Evolutionary conservation across 345 rosid species (phyloP), one percentile per base, ranked within the genome.

Genomic region (Corymbia maculata): DNA sequence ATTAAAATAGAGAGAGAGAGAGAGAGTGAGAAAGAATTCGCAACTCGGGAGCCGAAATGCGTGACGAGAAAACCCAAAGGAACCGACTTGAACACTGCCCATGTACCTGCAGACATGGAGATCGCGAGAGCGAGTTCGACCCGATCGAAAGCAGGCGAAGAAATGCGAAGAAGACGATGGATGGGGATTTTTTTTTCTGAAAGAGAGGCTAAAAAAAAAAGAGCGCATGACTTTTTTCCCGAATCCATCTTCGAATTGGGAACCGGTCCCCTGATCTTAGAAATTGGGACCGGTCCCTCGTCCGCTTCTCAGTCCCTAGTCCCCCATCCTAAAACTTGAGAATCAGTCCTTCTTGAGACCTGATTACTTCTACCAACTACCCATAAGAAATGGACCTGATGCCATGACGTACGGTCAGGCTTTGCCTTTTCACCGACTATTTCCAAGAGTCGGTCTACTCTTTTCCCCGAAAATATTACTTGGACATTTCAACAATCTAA

Each of bases 321-420:
- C n/a, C n/a, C n/a, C n/a, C n/a, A n/a, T n/a, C n/a, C n/a, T n/a
- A 13, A 19, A 75, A 75, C 21, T 91, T 94, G 90, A 95, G 94
- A 94, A 95, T 95, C 91, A n/a, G n/a, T n/a, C n/a, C n/a, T n/a
- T n/a, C n/a, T n/a, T n/a, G n/a, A n/a, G n/a, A n/a, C n/a, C n/a
- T n/a, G n/a, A n/a, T n/a, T n/a, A n/a, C n/a, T n/a, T n/a, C n/a
- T 91, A 93, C 95, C 96, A 94, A 95, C 97, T 92, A 95, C 97
- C 92, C 90, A 80, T 89, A 85, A 66, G 91, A 91, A 91, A 92
- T 85, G 86, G 94, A 91, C 95, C 94, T 90, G 93, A 90, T 94
- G 92, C 91, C 89, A 19, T 70, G 89, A 30, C 85, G 61, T 66
- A 75, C 88, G 53, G 87, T 70, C 22, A 14, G 21, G 42, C 10